Evolutionary conservation across 495 filamentous ascomycete species (phyloP), one percentile per base, ranked within the genome.

Genomic region (Aspergillus avenaceus): DNA sequence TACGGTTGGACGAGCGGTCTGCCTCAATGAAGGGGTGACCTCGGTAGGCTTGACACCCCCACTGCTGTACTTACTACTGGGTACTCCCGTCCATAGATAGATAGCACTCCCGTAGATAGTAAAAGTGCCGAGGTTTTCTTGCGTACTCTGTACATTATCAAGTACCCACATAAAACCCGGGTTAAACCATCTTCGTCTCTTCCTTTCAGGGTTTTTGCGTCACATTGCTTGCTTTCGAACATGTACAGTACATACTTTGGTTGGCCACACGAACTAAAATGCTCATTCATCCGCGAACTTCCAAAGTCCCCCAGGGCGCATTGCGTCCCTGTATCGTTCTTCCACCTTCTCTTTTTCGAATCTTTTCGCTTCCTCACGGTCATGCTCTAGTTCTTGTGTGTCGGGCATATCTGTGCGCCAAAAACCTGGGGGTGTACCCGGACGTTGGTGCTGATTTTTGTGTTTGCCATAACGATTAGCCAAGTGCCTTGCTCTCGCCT

Each of bases 361-460:
- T 54, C 66, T 71, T 32, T 71, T 66, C 6, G 84, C 86, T 58
- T 82, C 81, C 60, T 77, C 72, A 41, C 77, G 79, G 52, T 89
- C 81, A 48, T 72, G 62, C 58, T 75, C 72, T 11, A 82, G 60
- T 63, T 95, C 88, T 62, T 95, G 91, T 6, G 91, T 96, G 34
- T 64, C 78, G 9, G 92, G 91, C 67, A 97, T 90, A 49, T 92
- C 91, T 22, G 83, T 77, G 52, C 90, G 77, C 93, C 93, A 98
- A 59, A 86, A 96, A 1, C 91, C 91, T 13, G 88, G 87, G 3
- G 93, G 92, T 11, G 85, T 87, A 26, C 66, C 70, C 21, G 76
- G 67, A 23, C 91, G 78, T 49, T 81, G 79, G 62, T 85, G 91
- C 25, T 81, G 76, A 53, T 95, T 82, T 31, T 85, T 74, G 69